A percentile compares a stretch with the other conserved stretches of the same genome.
These are phyloP conservation scores for Phaseolus lunatus DNA, from an alignment of 306 rosid species.

Conservation along the genomic window DNA sequence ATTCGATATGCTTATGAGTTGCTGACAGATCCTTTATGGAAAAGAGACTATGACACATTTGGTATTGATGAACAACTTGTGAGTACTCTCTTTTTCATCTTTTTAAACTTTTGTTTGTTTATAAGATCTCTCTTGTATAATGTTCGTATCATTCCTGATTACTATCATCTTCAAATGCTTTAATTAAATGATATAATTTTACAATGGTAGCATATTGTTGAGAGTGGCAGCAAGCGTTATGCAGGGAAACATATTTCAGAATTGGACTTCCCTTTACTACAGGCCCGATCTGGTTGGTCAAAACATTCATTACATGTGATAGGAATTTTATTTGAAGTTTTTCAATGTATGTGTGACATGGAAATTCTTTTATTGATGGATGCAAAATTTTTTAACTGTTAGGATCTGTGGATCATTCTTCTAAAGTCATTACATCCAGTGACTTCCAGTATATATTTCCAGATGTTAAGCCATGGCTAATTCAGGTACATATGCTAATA, in stretches of 20 bases:
- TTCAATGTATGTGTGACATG: background rate
- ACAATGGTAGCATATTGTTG: conserved; percentile 66
- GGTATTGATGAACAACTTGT: conserved; percentile 85
- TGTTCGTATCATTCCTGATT: conserved; percentile 22
- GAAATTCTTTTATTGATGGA: conserved; percentile 41
- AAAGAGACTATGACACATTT: conserved; percentile 82
- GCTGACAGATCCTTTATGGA: conserved; percentile 80
- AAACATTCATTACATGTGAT: conserved; percentile 28
- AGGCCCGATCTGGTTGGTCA: conserved; percentile 66
- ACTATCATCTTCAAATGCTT: conserved; percentile 14
- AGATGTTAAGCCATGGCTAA: conserved; percentile 63
- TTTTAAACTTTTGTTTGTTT: conserved; percentile 8
- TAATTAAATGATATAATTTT: conserved; percentile 43
- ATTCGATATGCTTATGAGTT: conserved; percentile 91
- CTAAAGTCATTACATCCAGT: conserved; percentile 55
- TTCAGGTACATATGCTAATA: conserved; percentile 65
- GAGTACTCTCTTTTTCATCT: conserved; percentile 50
- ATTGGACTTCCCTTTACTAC: conserved; percentile 68
- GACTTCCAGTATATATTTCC: conserved; percentile 69
- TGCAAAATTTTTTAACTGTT: conserved; percentile 39
- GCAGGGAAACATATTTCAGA: conserved; percentile 64
- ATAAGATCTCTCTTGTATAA: conserved; percentile 11
- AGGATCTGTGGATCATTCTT: conserved; percentile 63
- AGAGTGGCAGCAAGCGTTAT: conserved; percentile 65
- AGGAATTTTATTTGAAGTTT: conserved; percentile 2